These are phyloP conservation scores for Cornus suecica DNA, from an alignment of 148 eudicot genomes.

Conservation along the genomic window DNA sequence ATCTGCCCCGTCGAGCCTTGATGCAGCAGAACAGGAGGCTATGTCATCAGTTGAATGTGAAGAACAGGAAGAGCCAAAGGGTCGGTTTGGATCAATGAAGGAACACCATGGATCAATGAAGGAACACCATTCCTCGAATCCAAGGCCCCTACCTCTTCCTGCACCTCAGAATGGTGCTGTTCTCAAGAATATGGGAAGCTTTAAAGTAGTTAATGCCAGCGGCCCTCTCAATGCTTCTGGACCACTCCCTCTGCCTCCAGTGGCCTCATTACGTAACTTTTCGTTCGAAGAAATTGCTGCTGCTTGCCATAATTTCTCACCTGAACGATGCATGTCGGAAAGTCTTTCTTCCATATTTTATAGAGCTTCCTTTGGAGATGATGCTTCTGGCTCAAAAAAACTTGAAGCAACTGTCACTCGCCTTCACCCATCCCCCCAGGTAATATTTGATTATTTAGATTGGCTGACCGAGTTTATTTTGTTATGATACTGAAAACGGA, in stretches of 20 bases:
- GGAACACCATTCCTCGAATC: constrained; percentile 62
- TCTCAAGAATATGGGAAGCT: constrained; percentile 58
- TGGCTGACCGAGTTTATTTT: background rate
- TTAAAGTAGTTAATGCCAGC: constrained; percentile 56
- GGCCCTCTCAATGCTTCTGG: constrained; percentile 75
- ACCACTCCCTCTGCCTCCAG: constrained; percentile 69
- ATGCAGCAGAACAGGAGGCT: constrained; percentile 66
- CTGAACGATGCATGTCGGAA: constrained; percentile 80
- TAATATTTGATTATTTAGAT: constrained; percentile 15
- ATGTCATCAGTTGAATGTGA: constrained; percentile 54
- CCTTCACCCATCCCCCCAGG: constrained; percentile 73
- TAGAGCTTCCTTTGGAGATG: constrained; percentile 74
- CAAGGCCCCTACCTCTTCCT: constrained; percentile 97
- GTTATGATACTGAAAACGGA: background rate
- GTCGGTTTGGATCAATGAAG: constrained; percentile 34
- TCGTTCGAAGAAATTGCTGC: constrained; percentile 68
- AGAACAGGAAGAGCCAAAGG: constrained; percentile 58
- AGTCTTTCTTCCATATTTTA: constrained; percentile 72
- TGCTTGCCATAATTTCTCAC: constrained; percentile 85
- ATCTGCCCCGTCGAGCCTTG: constrained; percentile 85
- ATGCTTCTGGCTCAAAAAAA: constrained; percentile 39
- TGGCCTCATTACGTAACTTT: constrained; percentile 55
- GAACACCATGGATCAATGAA: constrained; percentile 48
- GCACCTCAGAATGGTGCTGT: constrained; percentile 48
- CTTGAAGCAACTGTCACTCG: constrained; percentile 83